A percentile compares a stretch with the other conserved stretches of the same genome.
phyloP scores from a whole-genome alignment of 768 basidiomycete species.

The Rhodotorula paludigena region DNA sequence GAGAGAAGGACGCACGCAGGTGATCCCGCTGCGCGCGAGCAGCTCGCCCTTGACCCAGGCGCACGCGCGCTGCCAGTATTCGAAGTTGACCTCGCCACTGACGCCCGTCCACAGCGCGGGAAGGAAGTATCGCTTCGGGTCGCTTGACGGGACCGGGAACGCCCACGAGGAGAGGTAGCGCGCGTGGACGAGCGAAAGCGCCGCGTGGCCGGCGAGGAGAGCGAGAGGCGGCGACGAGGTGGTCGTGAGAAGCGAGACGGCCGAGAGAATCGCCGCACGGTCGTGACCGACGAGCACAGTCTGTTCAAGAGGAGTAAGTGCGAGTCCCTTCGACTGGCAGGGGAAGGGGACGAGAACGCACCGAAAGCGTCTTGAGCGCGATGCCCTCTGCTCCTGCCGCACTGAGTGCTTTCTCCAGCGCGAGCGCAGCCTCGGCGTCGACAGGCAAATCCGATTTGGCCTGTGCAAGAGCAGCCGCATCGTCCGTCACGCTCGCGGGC shows the following conservation, averaged over 20 bases:
- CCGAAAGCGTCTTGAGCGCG: not conserved
- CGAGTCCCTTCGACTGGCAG: not conserved
- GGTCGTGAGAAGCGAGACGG: not conserved
- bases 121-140: not conserved
- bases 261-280: not conserved
- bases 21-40: not conserved
- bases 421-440: not conserved
- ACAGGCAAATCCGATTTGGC: not conserved
- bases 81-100: constrained; percentile 1
- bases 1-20: constrained; percentile 2
- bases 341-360: no score
- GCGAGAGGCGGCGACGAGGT: constrained; percentile 4
- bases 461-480: not conserved
- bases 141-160: not conserved
- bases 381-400: not conserved
- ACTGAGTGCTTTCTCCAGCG: not conserved
- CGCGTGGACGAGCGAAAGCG: constrained; percentile 13
- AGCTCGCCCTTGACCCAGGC: constrained; percentile 25
- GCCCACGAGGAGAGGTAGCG: not conserved
- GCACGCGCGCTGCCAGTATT: constrained; percentile 9
- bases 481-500: not conserved
- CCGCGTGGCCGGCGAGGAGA: constrained; percentile 7
- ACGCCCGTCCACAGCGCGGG: constrained; percentile 17
- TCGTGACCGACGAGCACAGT: not conserved
- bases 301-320: not conserved